phyloP scores from a whole-genome alignment of 1,284 basidiomycete genomes.

The Trametes versicolor region DNA sequence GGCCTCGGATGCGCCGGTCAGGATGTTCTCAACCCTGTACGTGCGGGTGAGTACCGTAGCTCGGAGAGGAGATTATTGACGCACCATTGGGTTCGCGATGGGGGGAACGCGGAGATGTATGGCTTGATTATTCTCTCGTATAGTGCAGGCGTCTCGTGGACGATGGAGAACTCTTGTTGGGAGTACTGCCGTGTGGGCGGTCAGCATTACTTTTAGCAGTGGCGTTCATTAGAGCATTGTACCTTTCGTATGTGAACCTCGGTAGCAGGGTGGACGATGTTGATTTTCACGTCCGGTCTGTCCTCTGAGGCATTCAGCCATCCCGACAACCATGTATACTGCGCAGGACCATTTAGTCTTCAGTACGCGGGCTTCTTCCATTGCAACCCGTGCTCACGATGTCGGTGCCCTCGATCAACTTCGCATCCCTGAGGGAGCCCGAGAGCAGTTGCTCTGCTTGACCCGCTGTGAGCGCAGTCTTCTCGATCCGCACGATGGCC shows the following conservation, averaged over 20 bases:
- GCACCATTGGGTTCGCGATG: constrained; percentile 85
- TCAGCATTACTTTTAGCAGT: neutral
- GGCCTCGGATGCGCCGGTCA: constrained; percentile 83
- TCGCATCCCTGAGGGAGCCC: constrained; percentile 44
- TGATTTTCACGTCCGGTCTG: constrained; percentile 66
- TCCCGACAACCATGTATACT: constrained; percentile 57
- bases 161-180: constrained; percentile 75
- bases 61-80: constrained; percentile 22
- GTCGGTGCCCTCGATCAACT: constrained; percentile 55
- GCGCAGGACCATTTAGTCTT: neutral
- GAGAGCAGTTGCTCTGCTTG: constrained; percentile 37
- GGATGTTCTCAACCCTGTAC: constrained; percentile 87
- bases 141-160: constrained; percentile 83
- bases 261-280: constrained; percentile 84
- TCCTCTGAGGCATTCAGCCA: constrained; percentile 49
- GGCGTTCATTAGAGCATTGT: neutral
- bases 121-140: constrained; percentile 79
- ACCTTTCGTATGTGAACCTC: constrained; percentile 86
- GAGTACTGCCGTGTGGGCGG: constrained; percentile 68
- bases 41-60: neutral
- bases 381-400: constrained; percentile 48
- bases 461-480: constrained; percentile 58
- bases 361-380: neutral
- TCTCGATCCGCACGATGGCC: constrained; percentile 71
- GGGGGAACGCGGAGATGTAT: constrained; percentile 81